phyloP scores from a whole-genome alignment of 1,139 yeast species.

The Kluyveromyces sp. region DNA sequence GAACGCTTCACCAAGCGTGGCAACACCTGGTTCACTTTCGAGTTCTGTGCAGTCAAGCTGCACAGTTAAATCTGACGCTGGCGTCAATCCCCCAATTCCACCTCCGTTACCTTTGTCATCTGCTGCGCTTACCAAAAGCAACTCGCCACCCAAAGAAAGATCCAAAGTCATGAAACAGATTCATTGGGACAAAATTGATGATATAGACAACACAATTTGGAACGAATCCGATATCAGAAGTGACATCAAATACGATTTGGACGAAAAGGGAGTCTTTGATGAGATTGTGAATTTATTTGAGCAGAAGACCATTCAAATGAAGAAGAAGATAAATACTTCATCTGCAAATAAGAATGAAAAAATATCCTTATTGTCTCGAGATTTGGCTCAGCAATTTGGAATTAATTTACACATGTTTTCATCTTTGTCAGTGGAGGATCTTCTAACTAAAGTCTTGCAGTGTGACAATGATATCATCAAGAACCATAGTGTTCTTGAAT shows the following conservation, averaged over 20 bases:
- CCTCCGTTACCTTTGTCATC: slow-evolving; percentile 24
- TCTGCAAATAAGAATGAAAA: slow-evolving; percentile 21
- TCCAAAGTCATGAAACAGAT: slow-evolving; percentile 58
- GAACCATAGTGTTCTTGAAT: slow-evolving; percentile 71
- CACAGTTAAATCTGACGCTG: not conserved
- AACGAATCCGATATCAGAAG: slow-evolving; percentile 43
- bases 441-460: slow-evolving; percentile 56
- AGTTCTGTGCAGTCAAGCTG: not conserved
- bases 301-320: slow-evolving; percentile 35
- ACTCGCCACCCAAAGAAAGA: not conserved
- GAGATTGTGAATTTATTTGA: slow-evolving; percentile 76
- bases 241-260: slow-evolving; percentile 47
- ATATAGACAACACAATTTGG: slow-evolving; percentile 78
- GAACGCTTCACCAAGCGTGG: too few species aligned
- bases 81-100: slow-evolving; percentile 17
- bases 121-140: not conserved
- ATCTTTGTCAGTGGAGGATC: slow-evolving; percentile 50
- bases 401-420: slow-evolving; percentile 83
- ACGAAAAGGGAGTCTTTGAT: slow-evolving; percentile 58
- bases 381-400: slow-evolving; percentile 84
- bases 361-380: slow-evolving; percentile 54
- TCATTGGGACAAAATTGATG: slow-evolving; percentile 86
- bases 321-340: slow-evolving; percentile 23
- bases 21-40: too few species aligned
- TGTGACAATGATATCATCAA: slow-evolving; percentile 68